Percentiles rank a stretch among this genome's conserved stretches.
phyloP scores from a whole-genome alignment of 345 rosid genomes.

The Passiflora organensis region DNA sequence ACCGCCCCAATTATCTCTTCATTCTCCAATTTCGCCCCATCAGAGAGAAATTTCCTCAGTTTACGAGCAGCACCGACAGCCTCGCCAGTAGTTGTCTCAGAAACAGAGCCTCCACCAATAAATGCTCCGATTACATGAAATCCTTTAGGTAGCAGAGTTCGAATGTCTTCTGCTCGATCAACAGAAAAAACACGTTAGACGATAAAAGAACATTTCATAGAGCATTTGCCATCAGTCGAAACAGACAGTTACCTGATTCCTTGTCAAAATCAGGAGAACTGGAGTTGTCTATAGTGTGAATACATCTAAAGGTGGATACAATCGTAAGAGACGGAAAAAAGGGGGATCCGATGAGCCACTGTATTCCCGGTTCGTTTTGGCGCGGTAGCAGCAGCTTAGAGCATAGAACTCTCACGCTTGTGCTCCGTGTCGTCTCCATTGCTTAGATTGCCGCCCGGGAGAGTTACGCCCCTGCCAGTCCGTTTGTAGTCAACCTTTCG shows the following conservation, averaged over 20 bases:
- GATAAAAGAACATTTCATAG: neutral
- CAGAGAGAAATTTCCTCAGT: constrained; percentile 43
- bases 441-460: neutral
- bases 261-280: constrained; percentile 45
- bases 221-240: neutral
- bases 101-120: constrained; percentile 38
- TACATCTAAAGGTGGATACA: constrained; percentile 68
- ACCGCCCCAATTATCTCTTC: constrained; percentile 56
- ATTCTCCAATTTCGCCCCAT: constrained; percentile 33
- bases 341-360: constrained; percentile 88
- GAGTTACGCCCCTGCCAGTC: too few species aligned
- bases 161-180: constrained; percentile 58
- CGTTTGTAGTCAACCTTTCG: too few species aligned
- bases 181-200: neutral
- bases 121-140: constrained; percentile 72
- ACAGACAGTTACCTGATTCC: constrained; percentile 57
- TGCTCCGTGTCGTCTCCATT: constrained; percentile 31
- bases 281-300: constrained; percentile 29
- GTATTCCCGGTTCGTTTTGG: constrained; percentile 47
- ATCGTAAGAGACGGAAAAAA: constrained; percentile 67
- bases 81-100: constrained; percentile 39
- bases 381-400: constrained; percentile 35
- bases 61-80: constrained; percentile 50
- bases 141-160: constrained; percentile 57
- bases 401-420: constrained; percentile 48